Evolutionary conservation across 176 grass and related monocot species (phyloP).

Genomic region (Oryza nivara): DNA sequence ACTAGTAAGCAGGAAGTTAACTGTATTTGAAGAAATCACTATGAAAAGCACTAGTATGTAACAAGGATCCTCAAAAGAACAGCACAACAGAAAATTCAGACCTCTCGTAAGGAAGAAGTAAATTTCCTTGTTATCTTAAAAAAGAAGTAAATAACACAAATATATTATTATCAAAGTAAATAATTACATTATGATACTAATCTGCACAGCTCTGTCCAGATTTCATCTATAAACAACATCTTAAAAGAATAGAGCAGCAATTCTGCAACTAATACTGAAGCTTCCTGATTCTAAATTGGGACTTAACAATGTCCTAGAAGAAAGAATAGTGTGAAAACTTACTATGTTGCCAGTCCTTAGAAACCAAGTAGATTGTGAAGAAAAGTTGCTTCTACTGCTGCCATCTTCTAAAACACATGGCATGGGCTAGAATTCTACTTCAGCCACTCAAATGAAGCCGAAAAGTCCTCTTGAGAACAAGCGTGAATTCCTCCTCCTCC

Average conservation of each 20-base stretch:
- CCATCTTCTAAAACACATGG: constrained; percentile 59
- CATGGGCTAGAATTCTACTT: constrained; percentile 39
- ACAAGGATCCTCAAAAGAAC: constrained; percentile 18
- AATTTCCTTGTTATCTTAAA: neutral
- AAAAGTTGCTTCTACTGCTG: constrained; percentile 56
- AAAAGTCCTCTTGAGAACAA: constrained; percentile 73
- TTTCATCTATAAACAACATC: constrained; percentile 49
- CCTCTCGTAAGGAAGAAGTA: neutral
- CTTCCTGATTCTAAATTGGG: constrained; percentile 35
- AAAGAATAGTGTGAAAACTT: constrained; percentile 41
- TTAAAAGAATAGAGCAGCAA: constrained; percentile 51
- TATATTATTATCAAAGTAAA: constrained; percentile 49
- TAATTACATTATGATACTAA: constrained; percentile 62
- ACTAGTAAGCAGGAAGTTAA: neutral
- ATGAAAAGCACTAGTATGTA: constrained; percentile 14
- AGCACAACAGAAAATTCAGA: constrained; percentile 1
- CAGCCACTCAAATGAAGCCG: constrained; percentile 63
- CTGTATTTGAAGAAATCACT: neutral
- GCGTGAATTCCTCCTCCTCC: constrained; percentile 67
- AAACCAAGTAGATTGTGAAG: constrained; percentile 37
- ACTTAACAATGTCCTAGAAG: constrained; percentile 27
- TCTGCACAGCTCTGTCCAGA: constrained; percentile 54
- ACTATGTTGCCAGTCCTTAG: constrained; percentile 40
- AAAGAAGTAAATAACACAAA: constrained; percentile 13
- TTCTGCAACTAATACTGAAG: constrained; percentile 46